Conservation (phyloP, 768 basidiomycete genomes). For the Hypsizygus marmoreus region DNA sequence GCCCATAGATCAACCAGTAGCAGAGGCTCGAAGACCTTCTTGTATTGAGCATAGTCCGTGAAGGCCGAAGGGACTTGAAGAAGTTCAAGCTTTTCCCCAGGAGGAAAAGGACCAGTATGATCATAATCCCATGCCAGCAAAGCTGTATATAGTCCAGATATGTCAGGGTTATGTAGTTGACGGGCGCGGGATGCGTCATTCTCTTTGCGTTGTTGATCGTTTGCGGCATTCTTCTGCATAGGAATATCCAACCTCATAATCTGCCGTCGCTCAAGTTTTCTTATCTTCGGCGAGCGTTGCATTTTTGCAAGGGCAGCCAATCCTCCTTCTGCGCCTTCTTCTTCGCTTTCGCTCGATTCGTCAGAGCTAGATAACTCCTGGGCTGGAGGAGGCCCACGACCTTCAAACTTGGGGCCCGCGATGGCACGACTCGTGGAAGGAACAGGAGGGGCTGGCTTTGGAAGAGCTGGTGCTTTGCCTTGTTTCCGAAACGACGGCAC, state of each 20-base stretch:
- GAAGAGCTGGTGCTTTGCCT: conserved; percentile 14
- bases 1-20: conserved; percentile 90
- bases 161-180: conserved; percentile 82
- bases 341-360: conserved; percentile 47
- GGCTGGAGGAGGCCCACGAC: conserved; percentile 20
- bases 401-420: conserved; percentile 31
- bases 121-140: conserved; percentile 89
- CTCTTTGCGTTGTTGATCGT: too few species aligned
- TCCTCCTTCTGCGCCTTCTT: conserved; percentile 46
- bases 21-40: conserved; percentile 78
- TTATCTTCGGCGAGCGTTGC: conserved; percentile 61
- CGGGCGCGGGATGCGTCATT: too few species aligned
- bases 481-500: conserved; percentile 47
- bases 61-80: conserved; percentile 67
- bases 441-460: conserved; percentile 22
- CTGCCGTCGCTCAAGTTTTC: conserved; percentile 63
- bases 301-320: conserved; percentile 58
- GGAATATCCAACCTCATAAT: conserved; percentile 65
- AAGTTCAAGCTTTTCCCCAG: conserved; percentile 42
- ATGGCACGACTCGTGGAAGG: conserved; percentile 7
- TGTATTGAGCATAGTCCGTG: conserved; percentile 64
- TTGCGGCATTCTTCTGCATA: conserved; percentile 41
- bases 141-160: conserved; percentile 72
- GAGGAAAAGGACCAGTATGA: conserved; percentile 62
- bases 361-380: conserved; percentile 43